Evolutionary conservation across 352 stramenopile species (phyloP).

Genomic region (Peronospora destructor): DNA sequence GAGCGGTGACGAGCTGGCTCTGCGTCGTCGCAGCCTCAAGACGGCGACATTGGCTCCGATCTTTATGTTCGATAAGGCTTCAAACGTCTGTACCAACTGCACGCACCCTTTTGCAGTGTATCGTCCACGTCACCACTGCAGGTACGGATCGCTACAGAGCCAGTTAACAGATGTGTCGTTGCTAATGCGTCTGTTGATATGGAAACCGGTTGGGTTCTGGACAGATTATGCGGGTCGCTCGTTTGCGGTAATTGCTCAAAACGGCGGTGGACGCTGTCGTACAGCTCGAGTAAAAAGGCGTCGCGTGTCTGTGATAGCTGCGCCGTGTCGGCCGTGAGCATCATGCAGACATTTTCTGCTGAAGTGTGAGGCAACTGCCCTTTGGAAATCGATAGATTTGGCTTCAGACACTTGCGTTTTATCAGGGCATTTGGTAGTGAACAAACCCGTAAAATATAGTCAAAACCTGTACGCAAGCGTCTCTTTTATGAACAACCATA

Average conservation of each 20-base stretch:
- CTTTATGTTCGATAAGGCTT: constrained; percentile 85
- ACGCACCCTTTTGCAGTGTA: constrained; percentile 78
- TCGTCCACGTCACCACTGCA: constrained; percentile 75
- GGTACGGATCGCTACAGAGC: constrained; percentile 28
- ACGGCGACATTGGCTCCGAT: constrained; percentile 72
- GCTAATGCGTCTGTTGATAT: constrained; percentile 23
- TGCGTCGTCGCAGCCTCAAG: constrained; percentile 65
- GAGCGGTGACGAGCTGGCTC: constrained; percentile 42
- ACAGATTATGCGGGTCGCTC: constrained; percentile 70
- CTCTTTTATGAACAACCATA: neutral
- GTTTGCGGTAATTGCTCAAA: constrained; percentile 81
- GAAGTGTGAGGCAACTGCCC: constrained; percentile 14
- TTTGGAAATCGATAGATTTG: neutral
- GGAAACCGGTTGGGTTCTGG: constrained; percentile 6
- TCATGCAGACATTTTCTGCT: constrained; percentile 29
- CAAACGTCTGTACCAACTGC: constrained; percentile 81
- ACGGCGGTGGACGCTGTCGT: constrained; percentile 67
- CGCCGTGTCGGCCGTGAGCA: constrained; percentile 37
- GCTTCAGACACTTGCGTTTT: neutral
- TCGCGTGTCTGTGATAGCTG: constrained; percentile 74
- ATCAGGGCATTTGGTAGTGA: too few relatives aligned
- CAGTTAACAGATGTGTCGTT: constrained; percentile 17
- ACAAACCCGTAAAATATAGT: constrained; percentile 13
- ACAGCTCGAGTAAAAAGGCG: constrained; percentile 72
- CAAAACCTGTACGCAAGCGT: constrained; percentile 19